Evolutionary conservation across 352 stramenopile species (phyloP), one percentile per base, ranked within the genome.

Genomic region (Phytophthora parvispora): DNA sequence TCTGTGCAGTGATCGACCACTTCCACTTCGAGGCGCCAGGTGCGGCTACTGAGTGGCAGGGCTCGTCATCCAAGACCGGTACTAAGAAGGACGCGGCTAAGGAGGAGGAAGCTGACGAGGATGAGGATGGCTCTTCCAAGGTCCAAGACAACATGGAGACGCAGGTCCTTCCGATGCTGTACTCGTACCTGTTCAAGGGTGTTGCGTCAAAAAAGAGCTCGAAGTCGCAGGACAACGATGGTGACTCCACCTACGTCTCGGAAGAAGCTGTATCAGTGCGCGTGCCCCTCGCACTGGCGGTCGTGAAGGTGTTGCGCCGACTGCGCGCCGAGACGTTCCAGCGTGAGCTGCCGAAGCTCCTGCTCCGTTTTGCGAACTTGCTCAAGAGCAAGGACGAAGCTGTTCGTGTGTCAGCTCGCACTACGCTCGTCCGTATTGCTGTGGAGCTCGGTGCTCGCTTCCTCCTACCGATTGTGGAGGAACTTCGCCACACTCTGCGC

Each of bases 241-340:
- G 74, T 5, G 84, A 89, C 29, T 77, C 74, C 16, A 84, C 53
- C 4, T 77, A 63, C 18, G 22, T 75, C 12, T 60, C 72, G 2
- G 38, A 63, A 1, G 73, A 80, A 51, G 54, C 70, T 22, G 69
- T 84, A 34, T 78, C 75, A 3, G 89, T 99, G 50, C 91, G 98
- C 49, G 91, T 98, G 22, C 89, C 95, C 10, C 75, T 99, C 32
- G 96, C 97, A 18, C 76, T 99, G 15, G 97, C 97, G 13, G 84
- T 99, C 42, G 86, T 99, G n/a, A 99, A 99, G 71, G 90, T 99
- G 6, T 89, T 99, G 53, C 90, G 97, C 54, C 97, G 98, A 34
- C 84, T 99, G 56, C 97, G 94, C 27, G 77, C 79, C 6, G 67
- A 81, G 9, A 90, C 85, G 32, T 99, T 99, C 74, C 93, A 98